Base-by-base conservation (phyloP, 139 green algal species). In the Chlamydomonas sphaeroides region DNA sequence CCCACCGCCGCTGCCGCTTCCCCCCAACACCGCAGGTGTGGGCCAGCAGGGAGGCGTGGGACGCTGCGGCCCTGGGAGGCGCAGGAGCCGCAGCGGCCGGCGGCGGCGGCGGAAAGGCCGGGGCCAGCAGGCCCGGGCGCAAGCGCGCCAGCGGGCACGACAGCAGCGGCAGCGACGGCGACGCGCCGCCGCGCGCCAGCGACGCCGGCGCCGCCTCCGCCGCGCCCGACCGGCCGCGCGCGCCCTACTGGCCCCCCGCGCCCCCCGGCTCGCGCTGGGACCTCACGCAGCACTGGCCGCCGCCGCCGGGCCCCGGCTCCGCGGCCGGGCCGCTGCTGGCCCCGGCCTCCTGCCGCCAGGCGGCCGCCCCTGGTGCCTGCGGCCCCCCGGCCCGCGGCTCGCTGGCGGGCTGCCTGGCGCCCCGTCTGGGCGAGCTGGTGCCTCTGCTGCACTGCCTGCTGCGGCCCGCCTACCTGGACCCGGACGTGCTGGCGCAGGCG, bases 401-500 rank as follows among this genome's bases (percentile, higher is more conserved):
- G 59, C 59, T 80, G 59, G 74, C 30, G 30, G 41, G 23, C 3
- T 8, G 11, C 10, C 74, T 80, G 57, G 39, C 32, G 6, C 2
- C 25, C 17, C 74, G 74, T 1, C 61, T 80, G 74, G 33, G 20
- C 49, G 59, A 80, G 74, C 74, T 80, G 74, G 39, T n/a, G 39
- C 74, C 57, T 38, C 74, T 80, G 74, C 74, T 80, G 59, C 74
- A 80, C 74, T 80, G 59, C 20, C 74, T 80, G 41, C 57, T 80
- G 61, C 59, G 74, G 41, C 74, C 74, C 17, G 74, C 74, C 18
- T 80, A 71, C 61, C 74, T 80, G 74, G 74, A 80, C 74, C 74
- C 74, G 38, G 74, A 80, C 61, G 74, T 80, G 41, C 74, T 80
- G 74, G 74, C 74, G 57, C 74, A 80, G 74, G 74, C 74, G 38